Base-by-base conservation (phyloP, 192 early-diverging fungal species). In the Radiomyces spectabilis region DNA sequence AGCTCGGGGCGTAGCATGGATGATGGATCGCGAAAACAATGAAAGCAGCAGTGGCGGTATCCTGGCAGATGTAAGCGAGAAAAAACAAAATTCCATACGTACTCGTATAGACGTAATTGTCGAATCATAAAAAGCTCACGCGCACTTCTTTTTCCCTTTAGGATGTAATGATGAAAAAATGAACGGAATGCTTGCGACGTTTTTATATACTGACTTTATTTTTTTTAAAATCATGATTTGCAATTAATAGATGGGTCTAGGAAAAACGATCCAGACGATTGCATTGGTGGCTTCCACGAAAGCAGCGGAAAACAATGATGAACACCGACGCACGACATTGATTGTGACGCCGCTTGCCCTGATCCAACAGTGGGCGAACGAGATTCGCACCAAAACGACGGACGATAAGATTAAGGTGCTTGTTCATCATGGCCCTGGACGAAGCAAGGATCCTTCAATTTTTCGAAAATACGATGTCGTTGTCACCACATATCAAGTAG, bases 381-480 rank as follows among this genome's bases (percentile, higher is more conserved):
- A 69, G 33, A 57, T 74, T 24, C 13, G 27, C n/a, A 59, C 49
- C 16, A 69, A 74, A 50, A 66, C 68, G 2, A 49, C 44, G 1
- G 35, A 35, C 1, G 57, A 55, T 19, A 55, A 41, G 19, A 21
- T 69, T 15, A 53, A 43, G 0, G 67, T 69, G 6, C 30, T 62
- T 27, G 37, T 69, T 10, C 58, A 74, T 44, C 72, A 74, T 46
- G 67, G 72, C 24, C 33, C 35, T 26, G 48, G 45, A 18, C 55
- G 64, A 62, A 55, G 55, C 9, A 68, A 41, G 32, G 31, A 62
- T 29, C 39, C 50, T 5, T 12, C 16, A 5, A 30, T 37, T 1
- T 65, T 69, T 25, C 21, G 33, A n/a, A 45, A 60, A n/a, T 69
- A 74, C 34, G 67, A 74, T 50, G 55, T 74, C 7, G 55, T 74